Percentiles rank a stretch among this genome's conserved stretches.
Evolutionary conservation across 129 eudicot species (phyloP).

Genomic region (Flaveria bidentis): DNA sequence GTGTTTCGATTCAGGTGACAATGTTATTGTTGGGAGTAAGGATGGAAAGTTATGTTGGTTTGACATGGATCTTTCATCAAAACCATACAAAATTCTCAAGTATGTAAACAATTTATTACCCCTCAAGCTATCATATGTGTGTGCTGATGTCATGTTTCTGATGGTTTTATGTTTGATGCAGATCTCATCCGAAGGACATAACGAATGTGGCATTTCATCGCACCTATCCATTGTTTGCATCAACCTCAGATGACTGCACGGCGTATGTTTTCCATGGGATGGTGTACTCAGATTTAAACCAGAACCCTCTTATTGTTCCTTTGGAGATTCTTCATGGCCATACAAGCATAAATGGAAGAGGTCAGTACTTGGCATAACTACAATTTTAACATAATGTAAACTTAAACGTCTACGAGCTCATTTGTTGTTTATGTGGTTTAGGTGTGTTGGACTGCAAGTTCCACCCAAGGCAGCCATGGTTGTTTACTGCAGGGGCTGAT

Average conservation of each 20-base stretch:
- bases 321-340: constrained; percentile 87
- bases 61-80: constrained; percentile 98
- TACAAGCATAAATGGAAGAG: constrained; percentile 68
- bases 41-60: constrained; percentile 96
- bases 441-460: constrained; percentile 90
- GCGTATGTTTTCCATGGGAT: constrained; percentile 96
- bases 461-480: constrained; percentile 92
- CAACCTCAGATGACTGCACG: constrained; percentile 85
- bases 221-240: constrained; percentile 86
- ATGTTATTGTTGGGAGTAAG: constrained; percentile 86
- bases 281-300: constrained; percentile 92
- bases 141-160: neutral
- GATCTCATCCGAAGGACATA: constrained; percentile 78
- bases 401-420: neutral
- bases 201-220: constrained; percentile 81
- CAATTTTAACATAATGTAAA: neutral
- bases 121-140: neutral
- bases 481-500: constrained; percentile 91
- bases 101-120: constrained; percentile 32
- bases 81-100: constrained; percentile 80
- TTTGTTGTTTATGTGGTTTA: constrained; percentile 27
- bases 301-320: constrained; percentile 89
- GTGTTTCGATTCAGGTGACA: constrained; percentile 65
- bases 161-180: constrained; percentile 30
- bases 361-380: constrained; percentile 36